Base-by-base conservation (phyloP, 2,329 filamentous ascomycete species). In the Clathrospora elynae region DNA sequence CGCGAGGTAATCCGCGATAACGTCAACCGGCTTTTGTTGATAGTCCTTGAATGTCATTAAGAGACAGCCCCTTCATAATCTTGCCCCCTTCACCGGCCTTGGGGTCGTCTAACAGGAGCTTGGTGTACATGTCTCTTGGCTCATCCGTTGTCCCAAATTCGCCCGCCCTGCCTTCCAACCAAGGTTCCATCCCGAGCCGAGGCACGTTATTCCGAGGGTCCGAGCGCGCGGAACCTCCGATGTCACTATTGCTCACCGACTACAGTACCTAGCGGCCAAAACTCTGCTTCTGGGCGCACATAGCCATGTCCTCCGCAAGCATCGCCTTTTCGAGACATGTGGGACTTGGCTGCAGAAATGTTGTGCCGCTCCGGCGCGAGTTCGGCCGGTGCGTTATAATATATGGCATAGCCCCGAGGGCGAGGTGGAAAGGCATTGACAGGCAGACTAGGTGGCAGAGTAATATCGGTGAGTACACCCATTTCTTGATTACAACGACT, bases 271-370 rank as follows among this genome's bases (percentile, higher is more conserved):
- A 46, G 34, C 16, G 26, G 10, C 31, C 42, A 25, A 45, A 18
- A 37, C 30, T 49, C 35, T 53, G 44, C 42, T 49, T 42, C 49
- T 51, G 37, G 49, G 42, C 39, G 28, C 36, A 42, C 36, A 34
- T 49, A 50, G 35, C 35, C 46, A 59, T 61, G 54, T 53, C 41
- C 13, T 36, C 57, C 53, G 57, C 59, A 62, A 62, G 57, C 45
- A 48, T 54, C 42, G 41, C 59, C 55, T 35, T 51, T 50, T 60
- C 49, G 51, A 59, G 59, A 46, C 48, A 60, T 57, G 59, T 60
- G 57, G 59, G 59, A 46, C 56, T 45, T 25, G 31, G 44, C 29
- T n/a, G 37, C 20, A 35, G 42, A n/a, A 38, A 41, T 35, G 38
- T 37, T 39, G 43, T 37, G 41, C 29, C 47, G 40, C 33, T 49